Base-by-base conservation (phyloP, 768 basidiomycete genomes). In the Coprinellus micaceus region DNA sequence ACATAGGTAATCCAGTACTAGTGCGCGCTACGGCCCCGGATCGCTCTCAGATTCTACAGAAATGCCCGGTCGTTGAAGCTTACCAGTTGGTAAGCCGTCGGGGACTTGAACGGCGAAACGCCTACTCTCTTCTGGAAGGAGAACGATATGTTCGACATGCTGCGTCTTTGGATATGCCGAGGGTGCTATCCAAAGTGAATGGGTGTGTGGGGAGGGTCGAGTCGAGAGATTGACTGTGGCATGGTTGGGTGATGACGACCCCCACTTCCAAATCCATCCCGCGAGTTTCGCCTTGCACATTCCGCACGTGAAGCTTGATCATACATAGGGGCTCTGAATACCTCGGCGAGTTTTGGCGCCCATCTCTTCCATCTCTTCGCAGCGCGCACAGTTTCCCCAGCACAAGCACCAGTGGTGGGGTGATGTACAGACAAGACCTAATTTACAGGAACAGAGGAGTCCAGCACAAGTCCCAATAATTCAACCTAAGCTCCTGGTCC, bases 1-100 rank as follows among this genome's bases (percentile, higher is more conserved):
- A 53, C 81, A 82, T 1, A 94, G 80, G 65, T 91, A 93, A 62
- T 89, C 85, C 36, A 93, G 74, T 15, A 93, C 85, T 45, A 93
- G 71, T 17, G 78, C 68, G 43, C 84, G 82, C 89, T 91, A 52
- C 28, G 24, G 50, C 59, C 44, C 49, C 52, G 30, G 40, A 9
- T 29, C 19, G 2, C 21, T 22, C 9, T 19, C 41, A 40, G 9
- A 44, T 44, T 11, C 12, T 17, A 51, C 40, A 22, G n/a, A 39
- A 13, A 46, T 58, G 40, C 40, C 59, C 47, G 25, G 22, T 21
- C 55, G 48, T 33, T 33, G n/a, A 21, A 30, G 57, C 64, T 46
- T 68, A 82, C 82, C 57, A 83, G 68, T 53, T 79, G 74, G 59
- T 75, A 76, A 19, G 79, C 74, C 7, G 72, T 73, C 0, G 71